Evolutionary conservation across 2,329 filamentous ascomycete species (phyloP), one percentile per base, ranked within the genome.

Genomic region (Calonectria fujianensis): DNA sequence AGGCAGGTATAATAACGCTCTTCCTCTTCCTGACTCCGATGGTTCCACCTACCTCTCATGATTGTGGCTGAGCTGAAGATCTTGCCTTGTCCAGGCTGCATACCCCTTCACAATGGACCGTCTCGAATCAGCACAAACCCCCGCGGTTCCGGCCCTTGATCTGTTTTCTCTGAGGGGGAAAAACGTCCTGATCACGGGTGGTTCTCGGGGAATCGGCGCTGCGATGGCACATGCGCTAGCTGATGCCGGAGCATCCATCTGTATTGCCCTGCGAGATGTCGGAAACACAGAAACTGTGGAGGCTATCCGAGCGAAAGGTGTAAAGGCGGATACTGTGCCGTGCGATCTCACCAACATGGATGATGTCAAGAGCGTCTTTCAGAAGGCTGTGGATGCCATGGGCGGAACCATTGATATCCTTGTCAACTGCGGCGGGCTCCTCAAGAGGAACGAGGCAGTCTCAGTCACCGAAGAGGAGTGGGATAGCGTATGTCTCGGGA

Each of bases 171-270:
- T 74, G 7, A 39, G 51, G 45, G 74, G 74, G 13, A 75, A 74
- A 35, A 73, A 70, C 59, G 74, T 67, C 18, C 54, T 75, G 13
- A 20, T 75, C 51, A 75, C 74, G 14, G 74, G 74, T 24, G 74
- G 67, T 18, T 65, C 70, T 7, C 63, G 70, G 37, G 74, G 74
- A 6, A 74, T 74, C 35, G 74, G 74, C 35, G 67, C 59, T 10
- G 61, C 70, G 2, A 75, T 73, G 66, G 74, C 74, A 14, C 39
- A 64, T 20, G 70, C 70, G 8, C 51, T 75, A 0, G 70, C 70
- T 39, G 70, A 75, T 14, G 70, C 67, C 4, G 70, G 70, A 16
- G 74, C 74, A 11, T 70, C 70, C 24, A 7, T 75, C 1, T 75
- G 67, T 45, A 51, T 71, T 10, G 71, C 74, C 3, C 70, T 71